Evolutionary conservation across 148 eudicot genomes (phyloP), one percentile per base, ranked within the genome.

Genomic region (Rhododendron mucronatum): DNA sequence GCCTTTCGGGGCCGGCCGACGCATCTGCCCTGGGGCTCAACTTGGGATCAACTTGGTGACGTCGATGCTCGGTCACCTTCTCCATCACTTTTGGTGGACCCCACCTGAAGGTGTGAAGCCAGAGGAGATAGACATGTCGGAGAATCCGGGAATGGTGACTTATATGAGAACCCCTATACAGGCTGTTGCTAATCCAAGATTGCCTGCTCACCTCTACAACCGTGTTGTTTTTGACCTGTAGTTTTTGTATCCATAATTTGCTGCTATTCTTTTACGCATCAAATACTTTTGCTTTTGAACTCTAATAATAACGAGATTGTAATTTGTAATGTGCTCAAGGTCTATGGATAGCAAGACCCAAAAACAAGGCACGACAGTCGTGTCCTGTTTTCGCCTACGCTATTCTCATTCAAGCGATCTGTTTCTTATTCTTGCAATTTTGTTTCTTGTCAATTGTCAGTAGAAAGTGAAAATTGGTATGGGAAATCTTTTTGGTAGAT

Each of bases 1-100:
- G 18, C 98, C 97, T 3, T 95, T 95, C 59, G 98, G 98, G 18
- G 94, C 98, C 0, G 98, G 98, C 15, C 89, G 98, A 83, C 88
- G 98, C 2, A 88, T 95, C 5, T 95, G 98, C 82, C 98, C 98
- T 0, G 97, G 98, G 37, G 90, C 98, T 16, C 96, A 94, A 71
- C 90, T 95, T n/a, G 98, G 93, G 6, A 92, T 94, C 75, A 91
- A 94, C 83, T 85, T 94, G 93, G 97, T 95, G 44, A 92, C 94
- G 3, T 94, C 97, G 3, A 94, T 94, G 96, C 67, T 95, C 83
- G 98, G 97, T 48, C 98, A 94, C 76, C 88, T 94, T 69, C 77
- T 95, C 88, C 98, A 95, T 88, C 96, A 94, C 67, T 95, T 95
- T 35, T 81, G 84, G 14, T 95, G 97, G 98, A 83, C 87, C 28